These are phyloP conservation scores for Geranium brycei DNA, from an alignment of 345 rosid genomes.

Conservation along the genomic window DNA sequence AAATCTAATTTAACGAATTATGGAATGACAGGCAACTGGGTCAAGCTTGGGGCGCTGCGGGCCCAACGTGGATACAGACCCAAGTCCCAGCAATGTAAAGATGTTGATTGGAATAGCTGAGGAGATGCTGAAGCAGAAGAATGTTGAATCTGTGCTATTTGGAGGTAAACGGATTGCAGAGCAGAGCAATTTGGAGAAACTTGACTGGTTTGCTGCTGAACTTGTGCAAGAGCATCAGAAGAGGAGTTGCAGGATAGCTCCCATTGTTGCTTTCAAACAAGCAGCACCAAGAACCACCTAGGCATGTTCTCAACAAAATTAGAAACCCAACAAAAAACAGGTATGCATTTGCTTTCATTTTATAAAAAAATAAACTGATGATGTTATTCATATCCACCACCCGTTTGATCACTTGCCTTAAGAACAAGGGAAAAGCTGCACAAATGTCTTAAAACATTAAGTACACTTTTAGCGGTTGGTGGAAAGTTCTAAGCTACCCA, in stretches of 20 bases:
- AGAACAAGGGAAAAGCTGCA: too few species aligned
- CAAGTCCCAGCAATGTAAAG: constrained; percentile 54
- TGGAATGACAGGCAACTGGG: constrained; percentile 52
- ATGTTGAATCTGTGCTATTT: constrained; percentile 84
- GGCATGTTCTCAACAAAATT: neutral
- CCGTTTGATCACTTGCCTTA: neutral
- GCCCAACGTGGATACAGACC: constrained; percentile 50
- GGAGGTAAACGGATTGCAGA: constrained; percentile 75
- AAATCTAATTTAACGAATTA: too few species aligned
- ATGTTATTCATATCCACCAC: neutral
- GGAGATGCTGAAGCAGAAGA: constrained; percentile 88
- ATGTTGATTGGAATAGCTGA: constrained; percentile 57
- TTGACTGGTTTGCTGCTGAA: constrained; percentile 82
- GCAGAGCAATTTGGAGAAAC: constrained; percentile 64
- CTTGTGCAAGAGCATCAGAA: constrained; percentile 88
- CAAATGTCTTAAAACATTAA: too few species aligned
- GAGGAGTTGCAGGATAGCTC: constrained; percentile 68
- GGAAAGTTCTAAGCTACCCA: neutral
- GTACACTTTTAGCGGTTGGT: neutral
- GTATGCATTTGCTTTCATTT: neutral
- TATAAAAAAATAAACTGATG: neutral
- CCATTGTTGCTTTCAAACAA: constrained; percentile 76
- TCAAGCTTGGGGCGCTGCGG: constrained; percentile 48
- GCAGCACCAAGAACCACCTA: constrained; percentile 11
- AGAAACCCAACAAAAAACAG: neutral